A percentile compares a stretch with the other conserved stretches of the same genome.
Evolutionary conservation across 257 asterid genomes (phyloP).

Genomic region (Plantago ovata): DNA sequence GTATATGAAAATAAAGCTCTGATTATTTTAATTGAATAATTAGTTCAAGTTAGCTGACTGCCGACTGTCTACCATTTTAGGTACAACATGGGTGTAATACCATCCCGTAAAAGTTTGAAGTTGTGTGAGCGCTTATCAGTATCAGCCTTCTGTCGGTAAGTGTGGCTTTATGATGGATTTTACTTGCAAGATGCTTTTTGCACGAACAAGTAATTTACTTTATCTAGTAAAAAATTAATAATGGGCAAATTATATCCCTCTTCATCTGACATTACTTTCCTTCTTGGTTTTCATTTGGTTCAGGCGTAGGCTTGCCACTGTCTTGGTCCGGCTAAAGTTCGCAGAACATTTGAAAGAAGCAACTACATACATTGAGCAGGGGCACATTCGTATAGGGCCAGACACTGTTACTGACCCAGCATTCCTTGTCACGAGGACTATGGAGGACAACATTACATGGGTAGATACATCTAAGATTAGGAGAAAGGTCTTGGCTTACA

Average conservation of each 20-base stretch:
- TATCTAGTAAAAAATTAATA: background rate
- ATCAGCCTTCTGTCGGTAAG: slow-evolving; percentile 85
- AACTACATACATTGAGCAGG: slow-evolving; percentile 87
- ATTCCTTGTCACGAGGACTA: slow-evolving; percentile 79
- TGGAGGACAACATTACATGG: slow-evolving; percentile 94
- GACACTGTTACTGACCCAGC: slow-evolving; percentile 83
- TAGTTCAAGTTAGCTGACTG: background rate
- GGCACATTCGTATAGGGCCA: slow-evolving; percentile 96
- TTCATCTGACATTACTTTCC: slow-evolving; percentile 7
- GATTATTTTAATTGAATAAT: background rate
- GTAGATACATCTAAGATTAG: slow-evolving; percentile 86
- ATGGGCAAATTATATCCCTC: background rate
- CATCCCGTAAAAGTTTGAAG: slow-evolving; percentile 87
- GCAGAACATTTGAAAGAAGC: slow-evolving; percentile 93
- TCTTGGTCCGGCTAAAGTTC: slow-evolving; percentile 62
- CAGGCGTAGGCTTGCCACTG: slow-evolving; percentile 84
- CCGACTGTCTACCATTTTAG: slow-evolving; percentile 35
- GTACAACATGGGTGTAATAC: slow-evolving; percentile 89
- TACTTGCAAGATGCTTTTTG: slow-evolving; percentile 6
- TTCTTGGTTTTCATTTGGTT: slow-evolving; percentile 12
- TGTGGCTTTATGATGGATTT: slow-evolving; percentile 8
- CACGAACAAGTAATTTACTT: background rate
- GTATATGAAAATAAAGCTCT: background rate
- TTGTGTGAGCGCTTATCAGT: slow-evolving; percentile 88
- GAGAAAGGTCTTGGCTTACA: slow-evolving; percentile 82